phyloP scores from a whole-genome alignment of 305 asterid genomes.

The Striga hermonthica region DNA sequence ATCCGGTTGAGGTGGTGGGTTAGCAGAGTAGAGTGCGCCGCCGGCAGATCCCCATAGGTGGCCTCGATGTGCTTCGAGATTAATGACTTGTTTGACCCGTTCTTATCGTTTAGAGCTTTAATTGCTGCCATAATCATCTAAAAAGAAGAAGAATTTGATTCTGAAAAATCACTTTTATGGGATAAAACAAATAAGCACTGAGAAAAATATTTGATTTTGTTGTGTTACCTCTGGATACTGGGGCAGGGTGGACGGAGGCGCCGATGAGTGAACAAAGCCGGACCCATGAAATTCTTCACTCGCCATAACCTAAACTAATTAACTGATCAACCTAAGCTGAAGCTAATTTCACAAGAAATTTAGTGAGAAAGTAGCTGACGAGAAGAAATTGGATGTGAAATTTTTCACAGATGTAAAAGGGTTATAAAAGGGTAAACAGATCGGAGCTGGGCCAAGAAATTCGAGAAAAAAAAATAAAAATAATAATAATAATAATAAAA shows the following conservation, averaged over 20 bases:
- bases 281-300: conserved; percentile 33
- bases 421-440: conserved; percentile 29
- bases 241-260: neutral
- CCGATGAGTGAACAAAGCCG: conserved; percentile 22
- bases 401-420: neutral
- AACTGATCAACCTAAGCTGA: conserved; percentile 1
- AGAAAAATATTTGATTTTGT: neutral
- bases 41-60: conserved; percentile 56
- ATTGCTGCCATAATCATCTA: conserved; percentile 63
- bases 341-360: neutral
- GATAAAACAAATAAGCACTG: too few species aligned
- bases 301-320: conserved; percentile 35
- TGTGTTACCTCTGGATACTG: neutral
- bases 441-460: conserved; percentile 28
- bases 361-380: neutral
- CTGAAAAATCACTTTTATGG: too few species aligned
- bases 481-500: neutral
- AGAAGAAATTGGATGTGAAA: conserved; percentile 28
- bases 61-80: conserved; percentile 62
- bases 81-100: conserved; percentile 55
- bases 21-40: conserved; percentile 58
- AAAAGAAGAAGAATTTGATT: too few species aligned
- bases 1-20: conserved; percentile 71
- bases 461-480: neutral
- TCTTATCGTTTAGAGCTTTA: conserved; percentile 43